phyloP scores from a whole-genome alignment of 2,329 filamentous ascomycete species.

The Lasiodiplodia gonubiensis region DNA sequence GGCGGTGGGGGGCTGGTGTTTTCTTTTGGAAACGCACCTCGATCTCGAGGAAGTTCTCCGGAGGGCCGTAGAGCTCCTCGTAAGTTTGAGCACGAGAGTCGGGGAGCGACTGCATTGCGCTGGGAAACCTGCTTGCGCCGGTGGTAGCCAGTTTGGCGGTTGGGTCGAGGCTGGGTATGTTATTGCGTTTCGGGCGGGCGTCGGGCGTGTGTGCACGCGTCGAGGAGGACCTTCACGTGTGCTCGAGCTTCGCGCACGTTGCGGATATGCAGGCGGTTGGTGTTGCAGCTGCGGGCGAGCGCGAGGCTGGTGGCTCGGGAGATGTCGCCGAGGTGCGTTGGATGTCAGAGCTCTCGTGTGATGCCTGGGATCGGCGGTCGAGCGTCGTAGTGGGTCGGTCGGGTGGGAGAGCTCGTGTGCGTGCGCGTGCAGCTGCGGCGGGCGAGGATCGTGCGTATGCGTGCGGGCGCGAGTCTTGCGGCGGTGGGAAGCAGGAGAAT shows the following conservation, averaged over 20 bases:
- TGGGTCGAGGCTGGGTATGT: background rate
- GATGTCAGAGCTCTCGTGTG: conserved; percentile 27
- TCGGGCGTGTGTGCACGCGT: background rate
- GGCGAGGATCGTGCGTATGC: conserved; percentile 15
- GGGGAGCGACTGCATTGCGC: conserved; percentile 65
- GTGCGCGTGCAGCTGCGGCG: conserved; percentile 13
- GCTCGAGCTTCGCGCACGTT: background rate
- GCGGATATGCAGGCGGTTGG: conserved; percentile 3
- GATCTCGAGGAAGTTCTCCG: conserved; percentile 98
- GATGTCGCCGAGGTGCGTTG: conserved; percentile 9
- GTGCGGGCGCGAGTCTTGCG: conserved; percentile 10
- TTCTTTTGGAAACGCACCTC: conserved; percentile 65
- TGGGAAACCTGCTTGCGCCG: conserved; percentile 6
- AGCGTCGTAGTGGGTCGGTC: conserved; percentile 15
- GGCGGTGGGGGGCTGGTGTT: conserved; percentile 1
- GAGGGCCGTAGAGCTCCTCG: conserved; percentile 97
- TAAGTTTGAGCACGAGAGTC: conserved; percentile 87
- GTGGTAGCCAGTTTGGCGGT: conserved; percentile 21
- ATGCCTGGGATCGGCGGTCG: conserved; percentile 21
- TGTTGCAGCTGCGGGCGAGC: conserved; percentile 9
- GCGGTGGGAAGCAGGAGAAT: background rate
- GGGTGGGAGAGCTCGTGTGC: conserved; percentile 13
- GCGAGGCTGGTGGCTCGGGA: conserved; percentile 14
- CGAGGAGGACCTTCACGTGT: background rate
- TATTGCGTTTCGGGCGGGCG: background rate